phyloP scores from a whole-genome alignment of 176 grass and related monocot genomes.

The Areca catechu region DNA sequence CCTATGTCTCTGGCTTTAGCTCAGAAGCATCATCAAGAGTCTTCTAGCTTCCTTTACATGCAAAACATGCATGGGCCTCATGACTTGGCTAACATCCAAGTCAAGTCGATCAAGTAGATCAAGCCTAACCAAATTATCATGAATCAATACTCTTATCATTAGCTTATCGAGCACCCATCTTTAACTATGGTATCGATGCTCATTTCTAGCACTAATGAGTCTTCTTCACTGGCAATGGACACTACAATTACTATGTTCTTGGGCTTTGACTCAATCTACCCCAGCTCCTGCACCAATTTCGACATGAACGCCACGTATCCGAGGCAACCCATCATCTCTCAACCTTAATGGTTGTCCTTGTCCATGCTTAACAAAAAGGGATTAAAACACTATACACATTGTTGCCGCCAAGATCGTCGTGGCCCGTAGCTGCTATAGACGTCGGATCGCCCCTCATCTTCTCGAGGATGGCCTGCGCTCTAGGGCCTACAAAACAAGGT shows the following conservation, averaged over 20 bases:
- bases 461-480: too few species aligned
- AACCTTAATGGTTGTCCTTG: slow-evolving; percentile 53
- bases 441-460: too few species aligned
- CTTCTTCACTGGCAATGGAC: slow-evolving; percentile 92
- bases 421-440: too few species aligned
- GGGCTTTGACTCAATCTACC: slow-evolving; percentile 50
- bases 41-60: too few species aligned
- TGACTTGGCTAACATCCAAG: too few species aligned
- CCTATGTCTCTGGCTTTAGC: too few species aligned
- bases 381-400: slow-evolving; percentile 49
- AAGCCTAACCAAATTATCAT: too few species aligned
- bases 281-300: slow-evolving; percentile 59
- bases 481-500: too few species aligned
- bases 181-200: slow-evolving; percentile 66
- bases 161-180: slow-evolving; percentile 68
- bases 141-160: slow-evolving; percentile 46
- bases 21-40: too few species aligned
- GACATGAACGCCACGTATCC: slow-evolving; percentile 92
- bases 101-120: too few species aligned
- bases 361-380: slow-evolving; percentile 73
- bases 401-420: too few species aligned
- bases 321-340: slow-evolving; percentile 74
- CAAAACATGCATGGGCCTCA: too few species aligned
- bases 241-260: slow-evolving; percentile 67
- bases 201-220: slow-evolving; percentile 56